These are phyloP conservation scores for Boletus subluridellus DNA, from an alignment of 1,284 basidiomycete genomes.

Conservation along the genomic window DNA sequence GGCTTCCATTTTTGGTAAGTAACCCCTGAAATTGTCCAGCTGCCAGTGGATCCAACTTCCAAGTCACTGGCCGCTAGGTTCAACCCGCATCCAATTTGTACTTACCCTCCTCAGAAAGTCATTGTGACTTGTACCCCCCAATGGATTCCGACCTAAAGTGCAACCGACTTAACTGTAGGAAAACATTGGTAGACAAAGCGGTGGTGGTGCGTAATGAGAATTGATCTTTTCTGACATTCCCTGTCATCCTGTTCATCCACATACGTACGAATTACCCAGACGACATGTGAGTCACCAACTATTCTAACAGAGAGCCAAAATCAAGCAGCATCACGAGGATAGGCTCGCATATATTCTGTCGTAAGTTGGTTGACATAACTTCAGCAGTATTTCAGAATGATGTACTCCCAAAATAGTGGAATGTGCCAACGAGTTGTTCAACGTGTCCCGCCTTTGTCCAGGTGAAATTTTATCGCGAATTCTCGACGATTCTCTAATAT, in stretches of 20 bases:
- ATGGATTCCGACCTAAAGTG: conserved; percentile 62
- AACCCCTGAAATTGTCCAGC: conserved; percentile 1
- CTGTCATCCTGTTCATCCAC: background rate
- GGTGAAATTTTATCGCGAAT: conserved; percentile 38
- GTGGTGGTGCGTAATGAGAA: conserved; percentile 60
- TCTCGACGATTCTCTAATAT: conserved; percentile 10
- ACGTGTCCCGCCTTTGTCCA: conserved; percentile 69
- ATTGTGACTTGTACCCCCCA: background rate
- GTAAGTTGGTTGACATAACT: conserved; percentile 39
- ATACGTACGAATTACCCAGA: conserved; percentile 17
- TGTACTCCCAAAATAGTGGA: conserved; percentile 50
- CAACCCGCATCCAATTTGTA: background rate
- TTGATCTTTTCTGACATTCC: conserved; percentile 31
- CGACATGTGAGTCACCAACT: conserved; percentile 46
- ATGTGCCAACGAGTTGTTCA: conserved; percentile 81
- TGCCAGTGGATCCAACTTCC: background rate
- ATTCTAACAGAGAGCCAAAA: conserved; percentile 17
- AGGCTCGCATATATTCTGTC: conserved; percentile 81
- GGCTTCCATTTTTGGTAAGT: conserved; percentile 14
- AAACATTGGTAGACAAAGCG: conserved; percentile 65
- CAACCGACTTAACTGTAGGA: conserved; percentile 70
- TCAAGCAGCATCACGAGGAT: conserved; percentile 7
- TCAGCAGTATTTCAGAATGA: background rate
- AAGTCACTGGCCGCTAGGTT: background rate
- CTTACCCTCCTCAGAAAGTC: background rate